These are phyloP conservation scores for Tillandsia leiboldiana DNA, from an alignment of 176 grass and related monocot genomes.

Conservation along the genomic window DNA sequence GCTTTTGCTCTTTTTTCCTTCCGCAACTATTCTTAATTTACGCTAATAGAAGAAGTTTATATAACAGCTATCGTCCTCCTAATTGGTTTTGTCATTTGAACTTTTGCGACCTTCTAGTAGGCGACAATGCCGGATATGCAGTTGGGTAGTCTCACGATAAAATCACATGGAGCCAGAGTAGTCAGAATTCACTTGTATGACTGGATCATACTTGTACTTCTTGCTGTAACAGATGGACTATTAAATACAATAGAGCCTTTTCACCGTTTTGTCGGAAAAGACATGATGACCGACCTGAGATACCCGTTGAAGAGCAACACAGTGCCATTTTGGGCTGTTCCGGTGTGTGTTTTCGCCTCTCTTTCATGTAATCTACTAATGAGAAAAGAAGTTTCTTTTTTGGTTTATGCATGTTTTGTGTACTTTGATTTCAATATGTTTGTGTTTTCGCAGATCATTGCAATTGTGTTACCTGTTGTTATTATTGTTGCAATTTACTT, in stretches of 20 bases:
- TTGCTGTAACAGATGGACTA: constrained; percentile 51
- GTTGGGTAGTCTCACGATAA: constrained; percentile 52
- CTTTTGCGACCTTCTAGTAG: neutral
- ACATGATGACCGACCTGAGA: constrained; percentile 82
- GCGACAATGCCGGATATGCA: constrained; percentile 51
- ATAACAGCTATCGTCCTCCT: too few species aligned
- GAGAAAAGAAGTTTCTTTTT: too few species aligned
- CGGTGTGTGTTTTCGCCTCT: constrained; percentile 26
- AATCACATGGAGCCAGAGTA: constrained; percentile 56
- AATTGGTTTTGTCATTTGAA: too few species aligned
- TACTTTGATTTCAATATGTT: neutral
- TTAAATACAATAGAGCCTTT: constrained; percentile 72
- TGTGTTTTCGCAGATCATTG: neutral
- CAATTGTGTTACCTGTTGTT: constrained; percentile 16
- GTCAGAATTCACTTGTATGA: constrained; percentile 73
- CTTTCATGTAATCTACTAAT: too few species aligned
- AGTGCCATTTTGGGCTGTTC: constrained; percentile 77
- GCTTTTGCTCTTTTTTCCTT: too few species aligned
- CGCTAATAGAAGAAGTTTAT: too few species aligned
- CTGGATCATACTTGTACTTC: constrained; percentile 71
- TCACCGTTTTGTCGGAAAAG: constrained; percentile 72
- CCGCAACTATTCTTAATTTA: too few species aligned
- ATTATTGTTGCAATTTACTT: constrained; percentile 30
- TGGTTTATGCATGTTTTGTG: too few species aligned
- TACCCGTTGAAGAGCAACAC: constrained; percentile 75